Conservation (phyloP, 1,139 yeast species). For the Saccharomycopsis phalli region DNA sequence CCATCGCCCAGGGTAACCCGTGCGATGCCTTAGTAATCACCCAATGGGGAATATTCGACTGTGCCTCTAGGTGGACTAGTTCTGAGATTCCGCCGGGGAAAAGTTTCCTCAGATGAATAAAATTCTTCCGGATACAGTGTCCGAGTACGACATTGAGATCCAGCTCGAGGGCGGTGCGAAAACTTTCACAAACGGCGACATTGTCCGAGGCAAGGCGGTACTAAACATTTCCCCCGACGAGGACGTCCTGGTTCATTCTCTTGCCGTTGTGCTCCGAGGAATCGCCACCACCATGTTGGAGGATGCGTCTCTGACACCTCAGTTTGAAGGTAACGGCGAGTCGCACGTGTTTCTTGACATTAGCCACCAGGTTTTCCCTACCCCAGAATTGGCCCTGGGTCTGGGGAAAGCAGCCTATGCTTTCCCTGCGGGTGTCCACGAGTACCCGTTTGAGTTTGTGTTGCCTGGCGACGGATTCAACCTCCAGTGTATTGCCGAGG, state of each 20-base stretch:
- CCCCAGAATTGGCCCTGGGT: background rate
- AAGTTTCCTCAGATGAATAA: no score
- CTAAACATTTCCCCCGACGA: slow-evolving; percentile 4
- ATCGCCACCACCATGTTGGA: slow-evolving; percentile 15
- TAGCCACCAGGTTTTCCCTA: background rate
- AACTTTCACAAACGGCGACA: slow-evolving; percentile 18
- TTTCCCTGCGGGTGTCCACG: slow-evolving; percentile 8
- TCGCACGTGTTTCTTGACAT: slow-evolving; percentile 14
- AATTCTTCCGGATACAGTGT: no score
- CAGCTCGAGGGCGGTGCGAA: slow-evolving; percentile 4
- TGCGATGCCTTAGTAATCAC: no score
- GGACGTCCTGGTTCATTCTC: background rate
- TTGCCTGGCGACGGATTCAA: slow-evolving; percentile 16
- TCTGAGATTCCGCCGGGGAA: no score
- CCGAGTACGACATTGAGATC: slow-evolving; percentile 4
- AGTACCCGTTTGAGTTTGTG: slow-evolving; percentile 13
- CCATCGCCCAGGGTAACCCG: no score
- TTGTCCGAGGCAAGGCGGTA: slow-evolving; percentile 10
- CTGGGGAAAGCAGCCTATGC: background rate
- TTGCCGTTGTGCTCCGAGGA: slow-evolving; percentile 8
- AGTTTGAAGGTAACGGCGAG: slow-evolving; percentile 17
- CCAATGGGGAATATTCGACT: no score
- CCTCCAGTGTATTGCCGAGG: slow-evolving; percentile 11
- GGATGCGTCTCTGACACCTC: slow-evolving; percentile 14
- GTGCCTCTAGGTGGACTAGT: no score